Base-by-base conservation (phyloP, 2,329 filamentous ascomycete genomes). In the Lachnellula subtilissima region DNA sequence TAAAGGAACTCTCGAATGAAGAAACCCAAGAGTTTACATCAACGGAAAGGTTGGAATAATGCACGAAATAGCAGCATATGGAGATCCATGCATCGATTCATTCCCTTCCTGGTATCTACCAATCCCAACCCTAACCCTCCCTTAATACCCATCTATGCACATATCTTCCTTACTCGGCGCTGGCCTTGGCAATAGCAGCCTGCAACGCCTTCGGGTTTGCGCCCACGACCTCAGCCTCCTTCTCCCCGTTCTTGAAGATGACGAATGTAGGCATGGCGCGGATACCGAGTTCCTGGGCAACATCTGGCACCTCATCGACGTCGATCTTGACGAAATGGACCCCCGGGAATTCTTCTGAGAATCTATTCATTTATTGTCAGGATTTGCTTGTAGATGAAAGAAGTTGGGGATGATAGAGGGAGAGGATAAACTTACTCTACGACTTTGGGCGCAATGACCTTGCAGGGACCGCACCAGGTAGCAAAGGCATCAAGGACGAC, bases 391-490 rank as follows among this genome's bases (percentile, higher is more conserved):
- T 14, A 11, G 12, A 11, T 32, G 25, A 42, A 39, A 23, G 23
- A 52, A 19, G 43, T 58, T 15, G 57, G 65, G 53, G 50, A 15
- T 2, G 14, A 37, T 35, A 22, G 40, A 42, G 49, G 51, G 25
- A 28, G 52, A 49, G 64, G 64, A 61, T 32, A 43, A 48, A 72
- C 83, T 71, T 74, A 87, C 81, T 86, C 79, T 65, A 80, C 80
- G 56, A 96, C 77, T 60, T 85, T 74, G 57, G 92, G 93, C 17
- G 91, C 84, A 68, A 97, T 94, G 67, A 86, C 81, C 80, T 92
- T 96, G 87, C 93, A 97, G 58, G 93, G 93, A 58, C 91, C 91
- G 78, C 93, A 97, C 92, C 92, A 97, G 61, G 78, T 84, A 55
- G 92, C 92, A 74, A 88, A 91, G 77, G 85, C 91, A 78, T 97